A percentile compares a stretch with the other conserved stretches of the same genome.
Conservation (phyloP, 352 stramenopile species). For the Pythium volutum region DNA sequence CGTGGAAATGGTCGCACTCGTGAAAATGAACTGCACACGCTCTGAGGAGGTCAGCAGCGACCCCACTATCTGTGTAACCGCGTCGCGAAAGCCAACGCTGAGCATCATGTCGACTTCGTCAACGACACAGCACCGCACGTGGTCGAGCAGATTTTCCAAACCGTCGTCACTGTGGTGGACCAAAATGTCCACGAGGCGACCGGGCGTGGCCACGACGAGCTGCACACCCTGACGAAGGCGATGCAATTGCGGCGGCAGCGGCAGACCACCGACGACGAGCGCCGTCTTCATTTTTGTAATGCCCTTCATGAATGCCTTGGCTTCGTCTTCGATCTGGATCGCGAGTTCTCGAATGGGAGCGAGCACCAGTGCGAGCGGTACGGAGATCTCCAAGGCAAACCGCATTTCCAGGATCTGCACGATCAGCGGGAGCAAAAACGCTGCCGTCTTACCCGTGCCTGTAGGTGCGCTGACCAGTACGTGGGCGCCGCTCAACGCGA, state of each 20-base stretch:
- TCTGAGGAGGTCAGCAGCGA: conserved; percentile 20
- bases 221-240: conserved; percentile 54
- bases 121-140: conserved; percentile 52
- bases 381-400: neutral
- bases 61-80: conserved; percentile 47
- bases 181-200: conserved; percentile 54
- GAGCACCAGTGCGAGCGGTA: conserved; percentile 41
- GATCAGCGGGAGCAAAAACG: conserved; percentile 61
- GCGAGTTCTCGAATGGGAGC: conserved; percentile 68
- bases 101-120: conserved; percentile 82
- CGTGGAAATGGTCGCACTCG: conserved; percentile 53
- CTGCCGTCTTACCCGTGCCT: conserved; percentile 66
- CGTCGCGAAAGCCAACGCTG: conserved; percentile 47
- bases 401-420: conserved; percentile 30
- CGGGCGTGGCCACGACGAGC: conserved; percentile 63
- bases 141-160: conserved; percentile 18
- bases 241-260: conserved; percentile 66
- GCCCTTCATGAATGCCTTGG: conserved; percentile 51
- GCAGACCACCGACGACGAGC: conserved; percentile 58
- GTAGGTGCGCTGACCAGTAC: conserved; percentile 63
- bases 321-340: conserved; percentile 66
- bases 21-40: conserved; percentile 43
- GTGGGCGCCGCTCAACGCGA: conserved; percentile 35
- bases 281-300: conserved; percentile 67
- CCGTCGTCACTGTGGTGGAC: neutral